Evolutionary conservation across 495 filamentous ascomycete species (phyloP), one percentile per base, ranked within the genome.

Genomic region (Talaromyces trachyspermus): DNA sequence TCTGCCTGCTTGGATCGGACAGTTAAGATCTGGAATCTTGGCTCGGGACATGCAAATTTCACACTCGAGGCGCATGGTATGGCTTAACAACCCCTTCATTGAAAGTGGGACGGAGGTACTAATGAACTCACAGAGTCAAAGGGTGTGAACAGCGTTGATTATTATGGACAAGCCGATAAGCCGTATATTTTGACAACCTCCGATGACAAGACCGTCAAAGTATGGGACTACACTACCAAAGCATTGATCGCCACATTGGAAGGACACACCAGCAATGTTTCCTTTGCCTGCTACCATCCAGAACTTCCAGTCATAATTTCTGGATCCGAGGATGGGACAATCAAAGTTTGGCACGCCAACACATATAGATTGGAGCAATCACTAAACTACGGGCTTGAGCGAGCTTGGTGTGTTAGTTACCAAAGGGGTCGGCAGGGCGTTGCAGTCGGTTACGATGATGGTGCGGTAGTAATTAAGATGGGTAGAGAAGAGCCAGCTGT

Each of bases 171-270:
- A 57, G 85, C 87, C 45, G 92, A 97, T 63, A 96, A 97, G 63
- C 92, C 92, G 11, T 98, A 98, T 58, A 81, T 97, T 22, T 81
- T 98, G 46, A 97, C 92, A 14, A 96, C 92, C 22, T 95, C 89
- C 5, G 92, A 96, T 62, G 92, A 97, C 61, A 81, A 84, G 55
- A 94, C 88, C 1, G 85, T 91, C 48, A 88, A 99, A 78, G 78
- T 99, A 26, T 99, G 92, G 94, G 94, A 97, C 61, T 96, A 97
- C 69, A 97, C 92, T 3, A 97, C 91, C 24, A 97, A 97, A 68
- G 90, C 88, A 30, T 76, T 96, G 33, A 95, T 97, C 61, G 91
- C 91, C 20, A 97, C 91, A 23, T 71, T 99, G 20, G 92, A 99
- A 67, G 94, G 94, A 37, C 92, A 99, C 57, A 94, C 91, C 5